Base-by-base conservation (phyloP, 352 stramenopile species). In the Phytophthora idaei region DNA sequence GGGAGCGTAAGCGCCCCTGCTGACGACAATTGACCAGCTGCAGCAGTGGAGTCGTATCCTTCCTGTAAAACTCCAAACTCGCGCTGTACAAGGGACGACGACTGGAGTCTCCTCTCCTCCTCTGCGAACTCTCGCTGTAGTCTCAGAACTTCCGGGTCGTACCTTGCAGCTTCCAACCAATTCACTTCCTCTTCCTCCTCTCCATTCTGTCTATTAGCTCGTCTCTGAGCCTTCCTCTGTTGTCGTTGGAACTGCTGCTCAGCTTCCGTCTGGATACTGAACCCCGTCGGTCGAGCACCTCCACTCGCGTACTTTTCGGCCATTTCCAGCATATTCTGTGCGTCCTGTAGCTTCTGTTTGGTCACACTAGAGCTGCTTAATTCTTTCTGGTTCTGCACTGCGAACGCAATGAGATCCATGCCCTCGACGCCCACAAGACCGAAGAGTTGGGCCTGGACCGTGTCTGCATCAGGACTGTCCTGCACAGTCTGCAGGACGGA, bases 321-420 rank as follows among this genome's bases (percentile, higher is more conserved):
- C 31, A 81, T 71, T 41, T 83, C 71, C 45, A 84, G 70, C 56
- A 77, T 78, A 25, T 77, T 78, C 34, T 75, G 73, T 9, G 71
- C 67, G 3, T 91, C 76, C 44, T 81, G 64, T 21, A 89, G 63
- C 46, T 77, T 66, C 61, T 78, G 63, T 15, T 71, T 74, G 1
- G 66, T 86, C 25, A 81, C 74, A 41, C 27, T 49, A 3, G 49
- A 21, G 6, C 42, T 60, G 9, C 49, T 57, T 3, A 89, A 56
- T 10, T 76, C 69, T 25, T 74, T 36, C 51, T 79, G 54, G 32
- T 90, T 76, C 58, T 91, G 82, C 37, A 92, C 69, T 36, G 83
- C 78, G 50, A 94, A 92, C 10, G 86, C 77, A 57, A 95, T 95
- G 11, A 95, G 62, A 34, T 93, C 85, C 82, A 95, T 91, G 64